Evolutionary conservation across 768 basidiomycete genomes (phyloP).

Genomic region (Sporobolomyces phaffii): DNA sequence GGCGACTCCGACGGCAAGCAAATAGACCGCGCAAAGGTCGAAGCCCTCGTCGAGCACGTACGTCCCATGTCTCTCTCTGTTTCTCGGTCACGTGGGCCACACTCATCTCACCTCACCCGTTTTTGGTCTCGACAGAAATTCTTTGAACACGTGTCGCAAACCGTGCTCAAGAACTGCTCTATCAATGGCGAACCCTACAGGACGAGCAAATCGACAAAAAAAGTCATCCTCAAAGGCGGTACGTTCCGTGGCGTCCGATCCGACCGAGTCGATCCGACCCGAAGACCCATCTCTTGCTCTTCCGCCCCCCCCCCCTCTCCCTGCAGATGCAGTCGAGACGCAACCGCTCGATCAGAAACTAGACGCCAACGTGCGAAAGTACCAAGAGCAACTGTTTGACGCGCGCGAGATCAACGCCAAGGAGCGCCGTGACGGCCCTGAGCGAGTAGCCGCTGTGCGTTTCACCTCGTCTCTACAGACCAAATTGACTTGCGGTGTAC

Average conservation of each 20-base stretch:
- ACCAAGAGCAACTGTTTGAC: constrained; percentile 3
- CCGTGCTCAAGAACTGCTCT: constrained; percentile 1
- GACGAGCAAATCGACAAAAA: background rate
- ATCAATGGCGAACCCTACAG: constrained; percentile 4
- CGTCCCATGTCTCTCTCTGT: background rate
- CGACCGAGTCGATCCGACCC: too few relatives aligned
- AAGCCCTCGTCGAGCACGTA: constrained; percentile 1
- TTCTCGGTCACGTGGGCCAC: background rate
- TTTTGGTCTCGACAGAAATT: constrained; percentile 8
- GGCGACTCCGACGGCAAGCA: background rate
- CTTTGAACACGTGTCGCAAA: constrained; percentile 2
- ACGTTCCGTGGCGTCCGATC: too few relatives aligned
- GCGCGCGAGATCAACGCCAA: constrained; percentile 1
- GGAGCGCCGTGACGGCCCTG: background rate
- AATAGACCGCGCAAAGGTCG: background rate
- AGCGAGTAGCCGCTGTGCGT: background rate
- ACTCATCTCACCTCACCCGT: too few relatives aligned
- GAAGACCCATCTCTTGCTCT: background rate
- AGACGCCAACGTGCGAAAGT: background rate
- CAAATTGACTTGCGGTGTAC: too few relatives aligned
- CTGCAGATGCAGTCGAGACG: background rate
- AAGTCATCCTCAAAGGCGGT: constrained; percentile 7
- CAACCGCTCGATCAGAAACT: constrained; percentile 16
- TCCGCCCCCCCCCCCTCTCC: background rate
- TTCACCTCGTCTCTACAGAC: background rate